Evolutionary conservation across 345 rosid species (phyloP).

Genomic region (Camelina hispida): DNA sequence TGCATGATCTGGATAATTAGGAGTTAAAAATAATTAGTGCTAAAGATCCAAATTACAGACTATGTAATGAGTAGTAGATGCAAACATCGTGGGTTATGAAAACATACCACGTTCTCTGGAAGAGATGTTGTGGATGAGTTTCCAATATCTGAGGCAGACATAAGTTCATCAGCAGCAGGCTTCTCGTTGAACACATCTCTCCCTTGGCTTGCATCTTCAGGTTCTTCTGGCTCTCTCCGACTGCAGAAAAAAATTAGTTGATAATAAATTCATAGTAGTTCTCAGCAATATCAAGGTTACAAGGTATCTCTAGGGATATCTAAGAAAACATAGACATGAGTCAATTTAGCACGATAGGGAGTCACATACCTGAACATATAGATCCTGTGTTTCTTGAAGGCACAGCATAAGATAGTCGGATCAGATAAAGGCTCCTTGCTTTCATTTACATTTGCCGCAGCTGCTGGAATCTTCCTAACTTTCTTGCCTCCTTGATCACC

Average conservation of each 20-base stretch:
- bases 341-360: neutral
- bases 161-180: slow-evolving; percentile 96
- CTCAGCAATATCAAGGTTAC: neutral
- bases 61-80: neutral
- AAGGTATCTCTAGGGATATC: neutral
- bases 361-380: slow-evolving; percentile 79
- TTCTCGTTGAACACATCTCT: slow-evolving; percentile 96
- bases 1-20: slow-evolving; percentile 63
- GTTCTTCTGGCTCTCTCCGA: slow-evolving; percentile 97
- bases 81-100: neutral
- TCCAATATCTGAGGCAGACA: slow-evolving; percentile 95
- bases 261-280: slow-evolving; percentile 1
- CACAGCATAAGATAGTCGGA: slow-evolving; percentile 88
- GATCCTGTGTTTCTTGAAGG: slow-evolving; percentile 94
- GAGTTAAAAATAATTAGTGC: slow-evolving; percentile 2
- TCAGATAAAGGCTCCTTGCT: slow-evolving; percentile 91
- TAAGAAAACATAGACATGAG: neutral
- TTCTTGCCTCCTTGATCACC: slow-evolving; percentile 91
- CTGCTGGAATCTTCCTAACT: slow-evolving; percentile 85
- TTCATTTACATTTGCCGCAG: slow-evolving; percentile 90
- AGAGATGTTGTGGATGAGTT: slow-evolving; percentile 88
- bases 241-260: slow-evolving; percentile 46
- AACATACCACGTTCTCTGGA: slow-evolving; percentile 89
- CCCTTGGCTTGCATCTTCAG: slow-evolving; percentile 94
- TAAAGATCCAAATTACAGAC: neutral